These are phyloP conservation scores for Penicillium griseofulvum DNA, from an alignment of 2,329 filamentous ascomycete species.

Conservation along the genomic window DNA sequence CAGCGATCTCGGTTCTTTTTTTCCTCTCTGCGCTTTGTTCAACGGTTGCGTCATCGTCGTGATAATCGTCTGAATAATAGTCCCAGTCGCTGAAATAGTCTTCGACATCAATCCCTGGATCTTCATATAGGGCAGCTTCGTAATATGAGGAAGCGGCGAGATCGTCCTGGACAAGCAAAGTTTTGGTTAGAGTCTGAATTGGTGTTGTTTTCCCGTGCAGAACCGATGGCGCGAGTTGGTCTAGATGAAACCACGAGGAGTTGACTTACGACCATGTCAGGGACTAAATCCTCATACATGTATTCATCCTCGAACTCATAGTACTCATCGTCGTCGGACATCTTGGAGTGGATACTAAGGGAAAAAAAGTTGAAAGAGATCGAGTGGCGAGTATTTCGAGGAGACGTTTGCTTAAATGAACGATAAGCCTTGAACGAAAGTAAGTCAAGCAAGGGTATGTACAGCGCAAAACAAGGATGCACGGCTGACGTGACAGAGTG, in stretches of 20 bases:
- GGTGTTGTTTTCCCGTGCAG: not conserved
- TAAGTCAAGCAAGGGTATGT: not conserved
- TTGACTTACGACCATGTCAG: conserved; percentile 34
- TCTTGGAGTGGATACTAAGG: conserved; percentile 12
- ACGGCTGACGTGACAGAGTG: conserved; percentile 10
- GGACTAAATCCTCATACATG: conserved; percentile 36
- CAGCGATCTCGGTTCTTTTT: conserved; percentile 8
- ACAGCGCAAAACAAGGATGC: conserved; percentile 5
- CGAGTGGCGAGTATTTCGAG: not conserved
- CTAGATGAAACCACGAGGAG: too few relatives aligned
- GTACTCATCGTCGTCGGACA: conserved; percentile 42
- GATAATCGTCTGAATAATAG: conserved; percentile 47
- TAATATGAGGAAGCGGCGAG: conserved; percentile 42
- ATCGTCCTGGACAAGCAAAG: conserved; percentile 36
- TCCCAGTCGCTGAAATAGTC: conserved; percentile 48
- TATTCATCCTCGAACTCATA: conserved; percentile 38
- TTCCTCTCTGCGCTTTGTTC: conserved; percentile 20
- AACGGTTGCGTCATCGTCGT: conserved; percentile 43
- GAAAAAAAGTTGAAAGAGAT: not conserved
- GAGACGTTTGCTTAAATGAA: not conserved
- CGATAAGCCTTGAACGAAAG: not conserved
- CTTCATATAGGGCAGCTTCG: conserved; percentile 41
- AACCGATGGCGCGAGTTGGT: not conserved
- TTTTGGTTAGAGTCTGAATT: conserved; percentile 4
- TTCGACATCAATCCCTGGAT: conserved; percentile 39